Percentiles rank a stretch among this genome's conserved stretches.
Conservation (phyloP, 495 filamentous ascomycete genomes). For the Aspergillus baeticus region DNA sequence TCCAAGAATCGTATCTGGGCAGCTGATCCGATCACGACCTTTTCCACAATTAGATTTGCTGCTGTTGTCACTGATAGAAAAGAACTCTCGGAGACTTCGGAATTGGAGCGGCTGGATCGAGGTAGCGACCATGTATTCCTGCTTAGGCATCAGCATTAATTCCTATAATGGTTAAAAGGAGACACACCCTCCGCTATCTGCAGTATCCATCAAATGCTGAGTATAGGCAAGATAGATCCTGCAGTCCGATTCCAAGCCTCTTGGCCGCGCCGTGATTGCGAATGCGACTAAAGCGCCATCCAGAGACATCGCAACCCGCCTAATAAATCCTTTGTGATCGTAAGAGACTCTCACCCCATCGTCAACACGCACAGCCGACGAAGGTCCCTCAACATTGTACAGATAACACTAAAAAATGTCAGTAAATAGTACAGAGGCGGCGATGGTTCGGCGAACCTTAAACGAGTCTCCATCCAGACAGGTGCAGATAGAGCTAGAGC, state of each 20-base stretch:
- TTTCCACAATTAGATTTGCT: conserved; percentile 4
- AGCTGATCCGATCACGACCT: not conserved
- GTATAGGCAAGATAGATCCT: conserved; percentile 15
- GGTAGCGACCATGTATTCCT: not conserved
- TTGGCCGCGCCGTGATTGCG: not conserved
- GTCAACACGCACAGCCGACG: not conserved
- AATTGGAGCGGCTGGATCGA: conserved; percentile 13
- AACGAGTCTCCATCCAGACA: conserved; percentile 1
- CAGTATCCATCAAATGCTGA: conserved; percentile 9
- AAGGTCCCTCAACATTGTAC: conserved; percentile 1
- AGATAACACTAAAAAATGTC: conserved; percentile 15
- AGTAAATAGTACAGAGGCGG: not conserved
- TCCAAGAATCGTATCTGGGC: conserved; percentile 13
- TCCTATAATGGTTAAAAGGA: not conserved
- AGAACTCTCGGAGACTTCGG: conserved; percentile 6
- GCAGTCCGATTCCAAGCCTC: not conserved
- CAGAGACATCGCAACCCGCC: conserved; percentile 11
- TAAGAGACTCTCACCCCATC: conserved; percentile 1
- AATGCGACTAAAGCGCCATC: conserved; percentile 16
- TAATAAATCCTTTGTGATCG: conserved; percentile 14
- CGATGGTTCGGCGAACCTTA: conserved; percentile 2
- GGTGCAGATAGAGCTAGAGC: conserved; percentile 14
- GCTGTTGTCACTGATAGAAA: not conserved
- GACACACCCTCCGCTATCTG: conserved; percentile 8
- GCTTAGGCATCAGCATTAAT: not conserved